Conservation (phyloP, 306 rosid genomes). For the Crataegus laevigata region DNA sequence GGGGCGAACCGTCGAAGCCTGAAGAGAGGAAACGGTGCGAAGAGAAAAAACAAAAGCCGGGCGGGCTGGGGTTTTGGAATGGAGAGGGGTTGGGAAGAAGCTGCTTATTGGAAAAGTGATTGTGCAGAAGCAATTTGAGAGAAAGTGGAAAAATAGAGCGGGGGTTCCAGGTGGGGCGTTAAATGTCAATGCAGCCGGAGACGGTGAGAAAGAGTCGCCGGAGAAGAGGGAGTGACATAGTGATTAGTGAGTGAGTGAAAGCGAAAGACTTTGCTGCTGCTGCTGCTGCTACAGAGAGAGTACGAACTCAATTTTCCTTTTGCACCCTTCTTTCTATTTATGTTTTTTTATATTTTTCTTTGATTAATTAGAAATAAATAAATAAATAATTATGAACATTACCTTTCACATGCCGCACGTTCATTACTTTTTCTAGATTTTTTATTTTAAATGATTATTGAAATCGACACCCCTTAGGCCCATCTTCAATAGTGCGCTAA, state of each 20-base stretch:
- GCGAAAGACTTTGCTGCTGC: background rate
- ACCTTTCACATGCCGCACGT: too few species aligned
- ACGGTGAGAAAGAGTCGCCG: background rate
- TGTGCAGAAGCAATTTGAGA: background rate
- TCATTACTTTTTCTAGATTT: background rate
- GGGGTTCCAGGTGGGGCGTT: background rate
- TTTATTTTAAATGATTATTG: too few species aligned
- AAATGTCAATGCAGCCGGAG: slow-evolving; percentile 7
- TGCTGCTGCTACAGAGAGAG: too few species aligned
- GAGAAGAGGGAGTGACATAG: background rate
- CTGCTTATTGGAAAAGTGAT: background rate
- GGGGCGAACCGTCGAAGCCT: background rate
- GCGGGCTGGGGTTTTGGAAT: background rate
- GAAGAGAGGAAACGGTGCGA: too few species aligned
- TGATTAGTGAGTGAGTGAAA: background rate
- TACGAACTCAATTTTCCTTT: too few species aligned
- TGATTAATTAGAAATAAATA: too few species aligned
- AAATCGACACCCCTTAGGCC: background rate
- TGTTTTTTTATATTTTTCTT: too few species aligned
- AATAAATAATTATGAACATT: too few species aligned
- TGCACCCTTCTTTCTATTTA: too few species aligned
- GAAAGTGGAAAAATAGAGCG: background rate
- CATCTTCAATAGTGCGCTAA: too few species aligned
- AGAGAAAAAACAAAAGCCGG: background rate
- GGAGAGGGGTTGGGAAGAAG: background rate